Conservation (phyloP, 805 yeast genomes). For the Candida coquimbonensis region DNA sequence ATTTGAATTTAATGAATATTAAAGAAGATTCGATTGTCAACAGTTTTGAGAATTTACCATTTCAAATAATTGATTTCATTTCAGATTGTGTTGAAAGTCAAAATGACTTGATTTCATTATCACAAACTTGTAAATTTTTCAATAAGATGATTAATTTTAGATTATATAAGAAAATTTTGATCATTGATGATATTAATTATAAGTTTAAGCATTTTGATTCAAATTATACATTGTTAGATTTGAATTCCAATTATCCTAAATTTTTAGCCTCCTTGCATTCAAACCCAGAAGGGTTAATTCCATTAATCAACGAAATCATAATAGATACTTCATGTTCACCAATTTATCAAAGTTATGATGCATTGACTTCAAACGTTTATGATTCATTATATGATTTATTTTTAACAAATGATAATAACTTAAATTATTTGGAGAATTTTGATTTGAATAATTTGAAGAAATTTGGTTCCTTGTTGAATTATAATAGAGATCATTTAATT, state of each 20-base stretch:
- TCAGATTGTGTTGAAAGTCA: slow-evolving; percentile 23
- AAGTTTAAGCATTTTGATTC: slow-evolving; percentile 18
- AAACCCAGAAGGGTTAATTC: slow-evolving; percentile 18
- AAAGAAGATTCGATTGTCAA: slow-evolving; percentile 8
- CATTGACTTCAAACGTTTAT: slow-evolving; percentile 16
- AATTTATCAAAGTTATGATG: slow-evolving; percentile 17
- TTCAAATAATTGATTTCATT: slow-evolving; percentile 22
- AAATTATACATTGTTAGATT: slow-evolving; percentile 18
- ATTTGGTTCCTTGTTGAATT: slow-evolving; percentile 18
- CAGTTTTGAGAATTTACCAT: slow-evolving; percentile 24
- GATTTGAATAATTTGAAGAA: slow-evolving; percentile 22
- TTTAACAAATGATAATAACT: slow-evolving; percentile 21
- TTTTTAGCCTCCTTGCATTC: slow-evolving; percentile 23
- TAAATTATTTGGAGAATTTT: slow-evolving; percentile 18
- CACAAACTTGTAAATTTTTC: slow-evolving; percentile 22
- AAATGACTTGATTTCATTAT: slow-evolving; percentile 20
- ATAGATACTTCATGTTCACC: slow-evolving; percentile 22
- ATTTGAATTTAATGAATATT: slow-evolving; percentile 1
- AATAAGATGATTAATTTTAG: slow-evolving; percentile 20
- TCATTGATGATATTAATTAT: slow-evolving; percentile 20
- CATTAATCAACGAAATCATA: slow-evolving; percentile 20
- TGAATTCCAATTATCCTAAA: slow-evolving; percentile 19
- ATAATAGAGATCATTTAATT: slow-evolving; percentile 21
- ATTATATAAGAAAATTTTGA: slow-evolving; percentile 20
- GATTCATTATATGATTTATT: slow-evolving; percentile 22